Evolutionary conservation across 208 protist species (phyloP), one percentile per base, ranked within the genome.

Genomic region (Acanthamoeba triangularis): DNA sequence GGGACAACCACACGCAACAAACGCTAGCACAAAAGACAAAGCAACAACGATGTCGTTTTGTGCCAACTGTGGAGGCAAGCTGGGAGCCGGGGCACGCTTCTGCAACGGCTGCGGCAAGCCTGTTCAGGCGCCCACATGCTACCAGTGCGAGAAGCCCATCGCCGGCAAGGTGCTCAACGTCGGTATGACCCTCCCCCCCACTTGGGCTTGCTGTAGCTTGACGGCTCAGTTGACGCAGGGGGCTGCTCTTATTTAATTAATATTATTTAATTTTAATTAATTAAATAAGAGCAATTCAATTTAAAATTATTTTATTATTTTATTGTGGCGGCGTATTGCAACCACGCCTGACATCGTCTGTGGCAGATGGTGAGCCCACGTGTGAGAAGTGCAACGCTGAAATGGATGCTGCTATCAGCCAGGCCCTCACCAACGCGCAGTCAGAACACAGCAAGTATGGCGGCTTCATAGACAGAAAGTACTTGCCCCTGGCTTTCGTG

Each of bases 321-420:
- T 28, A 33, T 30, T 72, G 0, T 72, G 30, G 30, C 65, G 1
- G 30, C 1, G 30, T 37, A 30, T 28, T 74, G 20, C 30, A 74
- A 8, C 52, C 7, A 59, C 16, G 52, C 8, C 49, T 13, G 3
- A 61, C 54, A 61, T 2, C 16, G 20, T 2, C 11, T 65, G 59
- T 3, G 14, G n/a, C 69, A 78, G 69, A 78, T 8, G 69, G 69
- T 1, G 69, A 78, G 33, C 69, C 69, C 13, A 78, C 69, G 30
- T 78, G 69, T 7, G 69, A 78, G 30, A 78, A 78, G 69, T 78
- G 69, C n/a, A 78, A 78, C 30, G 69, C 69, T 11, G 69, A 78
- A n/a, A 78, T 78, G 69, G 69, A 78, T 23, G 69, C 69, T 25
- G 69, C 69, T 16, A 78, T 78, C 69, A 23, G 30, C 16, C 69